These are phyloP conservation scores for Exserohilum rostratum DNA, from an alignment of 2,329 filamentous ascomycete genomes.

Conservation along the genomic window DNA sequence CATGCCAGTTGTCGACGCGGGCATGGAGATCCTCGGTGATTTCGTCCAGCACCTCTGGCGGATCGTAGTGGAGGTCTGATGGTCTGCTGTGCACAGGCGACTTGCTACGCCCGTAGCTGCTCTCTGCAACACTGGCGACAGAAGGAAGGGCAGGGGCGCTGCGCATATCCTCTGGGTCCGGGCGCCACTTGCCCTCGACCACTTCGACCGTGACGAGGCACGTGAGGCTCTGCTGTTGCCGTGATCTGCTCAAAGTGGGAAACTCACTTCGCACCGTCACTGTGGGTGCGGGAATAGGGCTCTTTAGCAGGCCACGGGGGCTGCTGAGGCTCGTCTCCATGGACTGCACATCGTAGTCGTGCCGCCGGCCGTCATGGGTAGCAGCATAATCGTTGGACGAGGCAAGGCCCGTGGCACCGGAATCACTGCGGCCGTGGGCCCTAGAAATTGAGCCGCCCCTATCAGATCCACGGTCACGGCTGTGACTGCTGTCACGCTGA, in stretches of 20 bases:
- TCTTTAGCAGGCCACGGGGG: slow-evolving; percentile 72
- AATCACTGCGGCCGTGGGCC: slow-evolving; percentile 76
- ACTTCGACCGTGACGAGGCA: slow-evolving; percentile 95
- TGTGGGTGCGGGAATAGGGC: slow-evolving; percentile 86
- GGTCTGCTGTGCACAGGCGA: slow-evolving; percentile 62
- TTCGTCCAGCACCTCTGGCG: slow-evolving; percentile 76
- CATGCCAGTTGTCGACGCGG: slow-evolving; percentile 98
- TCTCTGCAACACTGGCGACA: slow-evolving; percentile 54
- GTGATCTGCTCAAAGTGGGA: slow-evolving; percentile 87
- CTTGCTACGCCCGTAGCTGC: slow-evolving; percentile 56
- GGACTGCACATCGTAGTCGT: slow-evolving; percentile 94
- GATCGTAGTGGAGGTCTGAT: slow-evolving; percentile 67
- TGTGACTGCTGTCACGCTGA: slow-evolving; percentile 48
- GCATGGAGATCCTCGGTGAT: slow-evolving; percentile 83
- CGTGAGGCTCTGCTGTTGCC: slow-evolving; percentile 92
- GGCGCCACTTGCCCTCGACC: slow-evolving; percentile 86
- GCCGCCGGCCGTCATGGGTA: slow-evolving; percentile 74
- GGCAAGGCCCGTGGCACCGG: slow-evolving; percentile 70
- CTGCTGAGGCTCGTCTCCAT: slow-evolving; percentile 87
- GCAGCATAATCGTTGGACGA: slow-evolving; percentile 84
- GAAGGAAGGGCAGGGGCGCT: slow-evolving; percentile 58
- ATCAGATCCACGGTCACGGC: slow-evolving; percentile 46
- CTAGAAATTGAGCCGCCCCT: slow-evolving; percentile 47
- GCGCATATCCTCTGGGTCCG: slow-evolving; percentile 79
- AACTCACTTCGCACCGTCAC: slow-evolving; percentile 98